These are phyloP conservation scores for Rhodomyrtus psidioides DNA, from an alignment of 441 rosid species.

Conservation along the genomic window DNA sequence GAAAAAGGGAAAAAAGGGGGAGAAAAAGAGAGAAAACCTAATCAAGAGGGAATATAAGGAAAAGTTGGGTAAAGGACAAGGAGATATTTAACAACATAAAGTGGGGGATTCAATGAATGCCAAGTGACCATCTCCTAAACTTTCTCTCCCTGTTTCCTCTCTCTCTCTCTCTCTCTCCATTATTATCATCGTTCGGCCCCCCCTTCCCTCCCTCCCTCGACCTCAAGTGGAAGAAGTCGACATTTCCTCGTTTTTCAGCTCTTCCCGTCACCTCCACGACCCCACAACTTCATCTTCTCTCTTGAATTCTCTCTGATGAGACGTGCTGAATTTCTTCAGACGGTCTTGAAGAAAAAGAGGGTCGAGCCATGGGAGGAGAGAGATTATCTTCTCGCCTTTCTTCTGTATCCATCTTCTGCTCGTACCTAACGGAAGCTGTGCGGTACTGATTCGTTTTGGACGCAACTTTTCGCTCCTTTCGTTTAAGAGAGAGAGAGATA, in stretches of 20 bases:
- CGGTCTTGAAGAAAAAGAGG: constrained; percentile 5
- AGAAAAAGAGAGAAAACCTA: background rate
- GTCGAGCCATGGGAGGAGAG: background rate
- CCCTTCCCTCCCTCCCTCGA: background rate
- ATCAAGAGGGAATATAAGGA: background rate
- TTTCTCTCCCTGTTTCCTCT: background rate
- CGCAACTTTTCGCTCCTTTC: background rate
- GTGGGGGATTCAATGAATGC: background rate
- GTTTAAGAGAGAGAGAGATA: background rate
- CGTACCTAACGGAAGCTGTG: constrained; percentile 5
- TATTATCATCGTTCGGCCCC: constrained; percentile 2
- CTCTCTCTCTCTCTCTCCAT: background rate
- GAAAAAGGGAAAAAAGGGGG: background rate
- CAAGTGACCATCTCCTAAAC: background rate
- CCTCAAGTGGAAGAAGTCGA: constrained; percentile 15
- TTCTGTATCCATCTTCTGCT: background rate
- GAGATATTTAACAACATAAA: background rate
- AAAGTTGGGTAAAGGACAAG: background rate
- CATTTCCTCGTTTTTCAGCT: constrained; percentile 29
- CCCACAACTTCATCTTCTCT: constrained; percentile 1
- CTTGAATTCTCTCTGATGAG: background rate
- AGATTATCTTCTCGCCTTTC: background rate
- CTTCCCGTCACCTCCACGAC: background rate
- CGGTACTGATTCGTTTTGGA: background rate
- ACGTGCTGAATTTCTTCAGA: constrained; percentile 20